phyloP scores from a whole-genome alignment of 768 basidiomycete species.

The Tricholoma hemisulphureum region DNA sequence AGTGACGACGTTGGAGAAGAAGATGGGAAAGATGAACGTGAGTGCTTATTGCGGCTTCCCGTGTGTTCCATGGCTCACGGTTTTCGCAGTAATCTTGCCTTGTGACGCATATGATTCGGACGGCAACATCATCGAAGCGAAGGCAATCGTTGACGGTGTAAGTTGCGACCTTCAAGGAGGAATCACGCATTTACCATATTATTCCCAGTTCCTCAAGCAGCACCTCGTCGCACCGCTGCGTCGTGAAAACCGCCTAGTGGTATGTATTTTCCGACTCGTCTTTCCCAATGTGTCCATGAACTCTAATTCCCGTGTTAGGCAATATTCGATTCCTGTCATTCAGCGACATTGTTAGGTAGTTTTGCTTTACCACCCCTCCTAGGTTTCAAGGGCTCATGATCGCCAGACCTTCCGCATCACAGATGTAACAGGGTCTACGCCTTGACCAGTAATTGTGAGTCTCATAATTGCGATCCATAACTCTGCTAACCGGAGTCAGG shows the following conservation, averaged over 20 bases:
- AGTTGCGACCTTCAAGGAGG: neutral
- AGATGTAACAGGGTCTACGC: slow-evolving; percentile 1
- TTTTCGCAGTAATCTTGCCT: neutral
- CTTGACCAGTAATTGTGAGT: neutral
- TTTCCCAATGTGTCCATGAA: neutral
- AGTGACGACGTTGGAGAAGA: neutral
- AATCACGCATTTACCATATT: neutral
- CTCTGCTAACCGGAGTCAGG: neutral
- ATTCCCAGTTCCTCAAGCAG: neutral
- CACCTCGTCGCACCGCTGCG: neutral
- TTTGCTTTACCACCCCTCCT: neutral
- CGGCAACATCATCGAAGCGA: neutral
- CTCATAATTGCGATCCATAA: neutral
- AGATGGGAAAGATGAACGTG: slow-evolving; percentile 4
- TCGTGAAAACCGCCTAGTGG: neutral
- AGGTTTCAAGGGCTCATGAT: neutral
- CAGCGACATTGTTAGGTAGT: slow-evolving; percentile 1
- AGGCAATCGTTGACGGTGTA: neutral
- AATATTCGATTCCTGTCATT: slow-evolving; percentile 1
- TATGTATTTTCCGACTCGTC: neutral
- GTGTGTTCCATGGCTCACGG: neutral
- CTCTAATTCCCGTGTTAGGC: neutral
- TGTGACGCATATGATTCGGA: neutral
- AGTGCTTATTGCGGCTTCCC: neutral
- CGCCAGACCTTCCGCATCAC: slow-evolving; percentile 1